A percentile compares a stretch with the other conserved stretches of the same genome.
These are phyloP conservation scores for Tuber magnatum DNA, from an alignment of 495 filamentous ascomycete genomes.

Conservation along the genomic window DNA sequence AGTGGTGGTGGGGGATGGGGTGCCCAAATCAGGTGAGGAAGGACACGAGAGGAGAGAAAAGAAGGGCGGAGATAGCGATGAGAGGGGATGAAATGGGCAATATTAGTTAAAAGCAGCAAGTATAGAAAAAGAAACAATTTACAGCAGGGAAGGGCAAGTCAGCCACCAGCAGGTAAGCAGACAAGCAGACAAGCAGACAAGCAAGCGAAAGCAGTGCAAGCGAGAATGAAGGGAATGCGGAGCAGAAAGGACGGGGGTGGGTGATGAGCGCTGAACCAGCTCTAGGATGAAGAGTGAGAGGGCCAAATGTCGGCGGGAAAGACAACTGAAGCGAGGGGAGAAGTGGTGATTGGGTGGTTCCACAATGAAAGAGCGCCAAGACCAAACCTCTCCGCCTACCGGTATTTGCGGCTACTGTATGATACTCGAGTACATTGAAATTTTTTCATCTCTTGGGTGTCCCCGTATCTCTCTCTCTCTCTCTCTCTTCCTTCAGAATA, in stretches of 20 bases:
- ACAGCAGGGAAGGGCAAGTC: neutral
- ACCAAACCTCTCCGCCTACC: neutral
- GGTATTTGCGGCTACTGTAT: neutral
- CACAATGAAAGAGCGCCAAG: neutral
- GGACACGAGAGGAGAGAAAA: neutral
- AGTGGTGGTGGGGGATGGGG: slow-evolving; percentile 8
- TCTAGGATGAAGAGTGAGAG: neutral
- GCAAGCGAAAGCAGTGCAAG: neutral
- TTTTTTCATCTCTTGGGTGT: neutral
- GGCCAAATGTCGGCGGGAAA: neutral
- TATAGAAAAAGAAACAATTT: slow-evolving; percentile 5
- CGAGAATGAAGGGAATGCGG: neutral
- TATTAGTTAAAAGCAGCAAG: slow-evolving; percentile 1
- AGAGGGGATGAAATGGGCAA: neutral
- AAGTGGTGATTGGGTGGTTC: neutral
- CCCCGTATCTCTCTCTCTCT: neutral
- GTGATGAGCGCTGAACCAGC: neutral
- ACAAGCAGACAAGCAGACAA: neutral
- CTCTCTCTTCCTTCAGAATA: neutral
- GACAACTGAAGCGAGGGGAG: neutral
- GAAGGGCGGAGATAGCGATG: neutral
- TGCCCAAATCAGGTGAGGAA: slow-evolving; percentile 16
- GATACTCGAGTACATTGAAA: neutral
- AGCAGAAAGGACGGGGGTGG: neutral
- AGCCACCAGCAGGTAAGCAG: neutral